These are phyloP conservation scores for Crithidia bombi DNA, from an alignment of 208 protist species.

Conservation along the genomic window DNA sequence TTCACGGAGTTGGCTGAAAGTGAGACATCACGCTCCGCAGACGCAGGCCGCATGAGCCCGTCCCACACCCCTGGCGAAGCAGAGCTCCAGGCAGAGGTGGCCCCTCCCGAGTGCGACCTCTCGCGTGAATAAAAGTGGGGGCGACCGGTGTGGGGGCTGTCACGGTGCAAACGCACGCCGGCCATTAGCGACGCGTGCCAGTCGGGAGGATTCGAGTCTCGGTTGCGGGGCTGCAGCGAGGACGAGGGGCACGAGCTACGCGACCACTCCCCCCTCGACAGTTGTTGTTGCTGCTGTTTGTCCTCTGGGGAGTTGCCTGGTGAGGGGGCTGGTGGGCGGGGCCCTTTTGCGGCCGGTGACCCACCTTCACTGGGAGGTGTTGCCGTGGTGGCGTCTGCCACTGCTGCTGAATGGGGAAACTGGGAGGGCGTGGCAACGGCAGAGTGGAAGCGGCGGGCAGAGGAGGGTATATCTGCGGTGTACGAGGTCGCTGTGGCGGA, in stretches of 20 bases:
- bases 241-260: neutral
- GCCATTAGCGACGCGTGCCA: slow-evolving; percentile 14
- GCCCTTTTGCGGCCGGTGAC: neutral
- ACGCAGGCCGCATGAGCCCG: slow-evolving; percentile 7
- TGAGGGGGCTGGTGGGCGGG: neutral
- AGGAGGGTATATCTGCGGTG: neutral
- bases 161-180: slow-evolving; percentile 13
- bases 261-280: no score
- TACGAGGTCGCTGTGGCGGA: neutral
- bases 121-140: slow-evolving; percentile 7
- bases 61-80: slow-evolving; percentile 14
- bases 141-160: slow-evolving; percentile 10
- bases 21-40: slow-evolving; percentile 8
- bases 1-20: slow-evolving; percentile 2
- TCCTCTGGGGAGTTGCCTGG: slow-evolving; percentile 16
- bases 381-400: neutral
- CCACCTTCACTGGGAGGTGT: neutral
- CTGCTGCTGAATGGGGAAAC: neutral
- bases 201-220: neutral
- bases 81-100: neutral
- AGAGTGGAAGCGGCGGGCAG: neutral
- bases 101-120: slow-evolving; percentile 4
- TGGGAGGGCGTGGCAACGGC: slow-evolving; percentile 3
- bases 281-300: no score
- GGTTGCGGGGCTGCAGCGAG: neutral